Evolutionary conservation across 2,329 filamentous ascomycete species (phyloP), one percentile per base, ranked within the genome.

Genomic region (Neurospora sp.): DNA sequence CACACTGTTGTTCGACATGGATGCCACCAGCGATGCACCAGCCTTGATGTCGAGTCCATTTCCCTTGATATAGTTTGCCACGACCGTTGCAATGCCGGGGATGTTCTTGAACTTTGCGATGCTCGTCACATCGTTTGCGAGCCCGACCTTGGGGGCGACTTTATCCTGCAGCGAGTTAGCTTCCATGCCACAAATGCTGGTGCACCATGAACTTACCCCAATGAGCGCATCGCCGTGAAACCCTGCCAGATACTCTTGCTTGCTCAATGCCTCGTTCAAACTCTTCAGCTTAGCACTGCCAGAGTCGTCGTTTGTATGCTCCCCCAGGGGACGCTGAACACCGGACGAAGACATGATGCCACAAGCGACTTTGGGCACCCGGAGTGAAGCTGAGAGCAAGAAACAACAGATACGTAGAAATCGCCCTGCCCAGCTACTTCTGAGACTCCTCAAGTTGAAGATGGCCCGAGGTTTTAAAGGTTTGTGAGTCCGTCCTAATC

Each of bases 141-240:
- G 19, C 15, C 68, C 52, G 28, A 69, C 33, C 38, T 6, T 66
- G 15, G 36, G n/a, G 3, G 17, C 42, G 8, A 52, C 40, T 23
- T 68, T 68, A 10, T 68, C 38, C 68, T 68, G 67, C 28, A 40
- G 67, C 23, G 15, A 28, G 15, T 68, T 38, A 58, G 42, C 8
- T 6, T 52, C n/a, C 43, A 52, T 23, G 43, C 19, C 43, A 23
- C n/a, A 40, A 68, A 23, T 39, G 33, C 2, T 15, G 43, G 67
- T 40, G 40, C 23, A 38, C 11, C 15, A 10, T 36, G 23, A 23
- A 62, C 67, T 62, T 17, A 68, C 67, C 28, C 68, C 38, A n/a
- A 69, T 69, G 19, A 69, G 68, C 6, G 42, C 36, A 62, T 68
- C 67, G 17, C 67, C 67, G 46, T 68, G 67, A 28, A 68, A 68